phyloP scores from a whole-genome alignment of 2,329 filamentous ascomycete species.

The Aschersonia sp. region DNA sequence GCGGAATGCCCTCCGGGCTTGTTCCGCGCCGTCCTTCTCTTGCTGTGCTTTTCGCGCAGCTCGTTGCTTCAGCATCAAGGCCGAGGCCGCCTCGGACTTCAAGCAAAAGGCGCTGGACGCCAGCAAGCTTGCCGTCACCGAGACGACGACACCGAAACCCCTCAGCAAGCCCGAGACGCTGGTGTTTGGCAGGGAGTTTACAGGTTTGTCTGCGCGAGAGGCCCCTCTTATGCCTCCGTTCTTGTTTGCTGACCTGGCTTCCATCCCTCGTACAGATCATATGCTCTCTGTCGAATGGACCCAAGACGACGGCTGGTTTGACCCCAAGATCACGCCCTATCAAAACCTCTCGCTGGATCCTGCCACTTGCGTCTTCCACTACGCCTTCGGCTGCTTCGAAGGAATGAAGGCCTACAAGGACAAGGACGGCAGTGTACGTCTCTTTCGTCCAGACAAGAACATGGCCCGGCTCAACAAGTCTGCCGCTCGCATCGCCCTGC shows the following conservation, averaged over 20 bases:
- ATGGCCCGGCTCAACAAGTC: slow-evolving; percentile 93
- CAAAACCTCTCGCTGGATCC: slow-evolving; percentile 95
- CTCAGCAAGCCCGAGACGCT: slow-evolving; percentile 66
- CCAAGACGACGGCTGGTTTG: slow-evolving; percentile 65
- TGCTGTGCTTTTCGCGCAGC: slow-evolving; percentile 7
- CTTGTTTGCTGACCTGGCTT: neutral
- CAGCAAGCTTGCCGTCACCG: slow-evolving; percentile 59
- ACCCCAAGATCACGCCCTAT: slow-evolving; percentile 78
- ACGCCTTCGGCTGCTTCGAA: slow-evolving; percentile 96
- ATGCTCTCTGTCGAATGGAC: slow-evolving; percentile 97
- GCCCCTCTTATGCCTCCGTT: too few relatives aligned
- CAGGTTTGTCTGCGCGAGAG: slow-evolving; percentile 37
- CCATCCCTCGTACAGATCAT: slow-evolving; percentile 51
- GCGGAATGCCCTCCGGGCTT: slow-evolving; percentile 18
- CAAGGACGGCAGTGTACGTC: slow-evolving; percentile 57
- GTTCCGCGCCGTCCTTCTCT: neutral
- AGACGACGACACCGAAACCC: slow-evolving; percentile 61
- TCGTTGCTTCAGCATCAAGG: slow-evolving; percentile 37
- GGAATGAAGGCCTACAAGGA: slow-evolving; percentile 99
- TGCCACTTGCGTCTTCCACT: slow-evolving; percentile 94
- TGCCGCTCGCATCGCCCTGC: slow-evolving; percentile 78
- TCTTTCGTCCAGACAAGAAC: slow-evolving; percentile 93
- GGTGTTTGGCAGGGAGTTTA: slow-evolving; percentile 83
- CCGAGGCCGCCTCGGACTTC: slow-evolving; percentile 30
- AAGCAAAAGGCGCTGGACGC: slow-evolving; percentile 59